Evolutionary conservation across 2,329 filamentous ascomycete genomes (phyloP).

Genomic region (Fusarium chuoi): DNA sequence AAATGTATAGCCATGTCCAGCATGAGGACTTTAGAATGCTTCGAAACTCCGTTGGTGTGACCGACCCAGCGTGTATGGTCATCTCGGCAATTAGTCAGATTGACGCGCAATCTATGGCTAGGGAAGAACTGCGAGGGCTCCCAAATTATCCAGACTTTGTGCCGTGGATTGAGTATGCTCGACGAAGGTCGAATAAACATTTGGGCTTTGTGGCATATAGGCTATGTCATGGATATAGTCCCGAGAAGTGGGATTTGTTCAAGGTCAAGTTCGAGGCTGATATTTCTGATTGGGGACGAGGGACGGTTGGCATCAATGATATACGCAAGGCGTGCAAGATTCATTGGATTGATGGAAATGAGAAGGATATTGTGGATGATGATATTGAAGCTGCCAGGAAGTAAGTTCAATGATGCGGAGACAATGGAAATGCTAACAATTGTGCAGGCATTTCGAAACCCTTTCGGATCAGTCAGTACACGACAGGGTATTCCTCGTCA

Average conservation of each 20-base stretch:
- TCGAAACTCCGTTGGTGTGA: not conserved
- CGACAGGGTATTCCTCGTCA: conserved; percentile 23
- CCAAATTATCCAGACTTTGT: not conserved
- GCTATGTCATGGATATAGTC: conserved; percentile 24
- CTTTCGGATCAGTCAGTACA: not conserved
- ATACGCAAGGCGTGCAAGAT: conserved; percentile 31
- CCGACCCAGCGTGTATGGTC: conserved; percentile 10
- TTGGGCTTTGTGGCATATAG: conserved; percentile 36
- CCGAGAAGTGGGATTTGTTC: conserved; percentile 42
- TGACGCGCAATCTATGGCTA: conserved; percentile 10
- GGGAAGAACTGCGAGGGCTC: conserved; percentile 26
- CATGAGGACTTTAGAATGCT: not conserved
- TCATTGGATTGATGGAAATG: conserved; percentile 37
- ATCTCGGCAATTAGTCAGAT: not conserved
- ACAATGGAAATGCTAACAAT: not conserved
- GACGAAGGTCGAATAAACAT: accelerated
- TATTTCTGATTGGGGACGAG: conserved; percentile 40
- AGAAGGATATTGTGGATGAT: conserved; percentile 20
- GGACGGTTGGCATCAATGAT: not conserved
- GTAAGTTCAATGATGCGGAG: conserved; percentile 2
- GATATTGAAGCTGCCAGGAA: conserved; percentile 37
- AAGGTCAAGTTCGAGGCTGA: conserved; percentile 42
- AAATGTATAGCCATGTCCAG: not conserved
- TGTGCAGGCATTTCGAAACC: conserved; percentile 9
- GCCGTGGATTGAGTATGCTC: conserved; percentile 23